Evolutionary conservation across 169 alveolate species (phyloP).

Genomic region (Miamiensis avidus): DNA sequence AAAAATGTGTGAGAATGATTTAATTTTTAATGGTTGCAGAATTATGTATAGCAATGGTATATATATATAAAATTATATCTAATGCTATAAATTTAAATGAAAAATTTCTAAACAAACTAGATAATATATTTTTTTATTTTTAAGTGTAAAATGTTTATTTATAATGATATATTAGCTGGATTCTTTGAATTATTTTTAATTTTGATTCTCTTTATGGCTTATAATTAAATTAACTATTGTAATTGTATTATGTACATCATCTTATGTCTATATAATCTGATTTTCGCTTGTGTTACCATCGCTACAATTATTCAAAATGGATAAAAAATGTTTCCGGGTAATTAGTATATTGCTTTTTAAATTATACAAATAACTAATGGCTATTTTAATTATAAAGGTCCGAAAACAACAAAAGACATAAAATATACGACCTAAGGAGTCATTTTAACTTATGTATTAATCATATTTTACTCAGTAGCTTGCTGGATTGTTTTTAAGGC

Average conservation of each 20-base stretch:
- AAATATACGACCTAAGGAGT: background rate
- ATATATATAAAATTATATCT: no score
- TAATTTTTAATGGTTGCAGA: background rate
- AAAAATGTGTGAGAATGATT: no score
- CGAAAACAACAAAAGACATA: background rate
- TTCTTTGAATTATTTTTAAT: background rate
- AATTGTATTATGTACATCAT: background rate
- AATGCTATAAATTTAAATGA: no score
- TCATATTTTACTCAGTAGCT: background rate
- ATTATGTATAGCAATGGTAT: background rate
- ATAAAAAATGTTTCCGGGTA: background rate
- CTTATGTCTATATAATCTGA: background rate
- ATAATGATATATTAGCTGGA: background rate
- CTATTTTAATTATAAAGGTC: no score
- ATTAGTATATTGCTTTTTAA: no score
- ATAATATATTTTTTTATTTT: no score
- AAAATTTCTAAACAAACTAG: no score
- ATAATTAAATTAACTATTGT: background rate
- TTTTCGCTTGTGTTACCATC: background rate
- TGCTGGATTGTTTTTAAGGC: background rate
- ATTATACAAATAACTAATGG: no score
- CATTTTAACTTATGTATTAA: background rate
- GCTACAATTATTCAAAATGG: background rate
- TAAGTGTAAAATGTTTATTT: background rate
- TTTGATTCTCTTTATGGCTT: background rate